Evolutionary conservation across 2,329 filamentous ascomycete species (phyloP), one percentile per base, ranked within the genome.

Genomic region (Coniochaeta sp.): DNA sequence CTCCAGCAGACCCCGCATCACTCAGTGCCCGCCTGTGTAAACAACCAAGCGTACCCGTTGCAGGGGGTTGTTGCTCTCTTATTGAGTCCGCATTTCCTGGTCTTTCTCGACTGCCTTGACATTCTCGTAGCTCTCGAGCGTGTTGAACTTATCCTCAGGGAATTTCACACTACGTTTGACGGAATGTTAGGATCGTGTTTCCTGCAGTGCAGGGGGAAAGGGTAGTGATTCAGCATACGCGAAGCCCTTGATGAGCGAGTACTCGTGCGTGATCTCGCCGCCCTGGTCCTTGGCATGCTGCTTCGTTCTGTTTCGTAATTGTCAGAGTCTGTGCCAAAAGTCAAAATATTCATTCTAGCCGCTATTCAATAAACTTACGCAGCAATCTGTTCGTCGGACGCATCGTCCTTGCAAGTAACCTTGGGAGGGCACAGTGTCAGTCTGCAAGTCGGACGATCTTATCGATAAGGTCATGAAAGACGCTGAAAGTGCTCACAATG

Each of bases 191-290:
- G 24, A 24, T 52, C 22, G n/a, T 26, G 19, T n/a, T n/a, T 47
- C 42, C 7, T 47, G 42, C 10, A 5, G 24, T 30, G 22, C 24
- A n/a, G 22, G 14, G 26, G 24, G 14, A n/a, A 28, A 12, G 22
- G 10, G 47, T 9, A 17, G 32, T 36, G 61, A 28, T n/a, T 36
- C 36, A 55, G 81, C 90, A 67, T 86, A 97, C 93, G 90, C 88
- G 79, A 97, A 97, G 61, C 89, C 93, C 79, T 93, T 96, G 82
- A 96, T 92, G 68, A 96, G 77, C 62, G 78, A 88, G 81, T 91
- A 96, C 73, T 95, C 90, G 68, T 95, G 87, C 59, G 78, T 85
- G 77, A 98, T 95, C 74, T 85, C 86, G 72, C 92, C 93, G 71
- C 93, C 93, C 72, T 93, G 85, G 47, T 88, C 82, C 62, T 73